Conservation (phyloP, 2,329 filamentous ascomycete species). For the Ceratocystis cubensis region DNA sequence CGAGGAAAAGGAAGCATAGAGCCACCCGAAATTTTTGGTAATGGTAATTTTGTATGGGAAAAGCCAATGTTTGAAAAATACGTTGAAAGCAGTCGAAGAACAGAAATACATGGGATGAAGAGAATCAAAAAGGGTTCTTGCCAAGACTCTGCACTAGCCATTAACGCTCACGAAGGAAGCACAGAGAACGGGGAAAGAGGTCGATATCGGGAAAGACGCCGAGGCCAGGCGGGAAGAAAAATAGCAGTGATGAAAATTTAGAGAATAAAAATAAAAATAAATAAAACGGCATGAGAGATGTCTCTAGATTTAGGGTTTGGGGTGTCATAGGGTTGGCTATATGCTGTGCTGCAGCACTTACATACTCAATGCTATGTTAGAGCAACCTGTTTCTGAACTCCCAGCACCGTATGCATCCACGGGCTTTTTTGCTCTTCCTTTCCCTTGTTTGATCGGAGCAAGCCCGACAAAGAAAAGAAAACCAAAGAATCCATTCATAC, state of each 20-base stretch:
- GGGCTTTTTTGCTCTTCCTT: too few relatives aligned
- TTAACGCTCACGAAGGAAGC: background rate
- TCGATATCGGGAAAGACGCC: background rate
- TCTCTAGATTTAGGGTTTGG: too few relatives aligned
- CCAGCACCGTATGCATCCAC: too few relatives aligned
- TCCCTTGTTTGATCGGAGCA: too few relatives aligned
- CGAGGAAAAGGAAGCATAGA: background rate
- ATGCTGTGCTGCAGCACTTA: too few relatives aligned
- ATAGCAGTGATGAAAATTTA: background rate
- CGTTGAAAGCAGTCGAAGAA: background rate
- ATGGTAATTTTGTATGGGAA: background rate
- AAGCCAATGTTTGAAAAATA: too few relatives aligned
- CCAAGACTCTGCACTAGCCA: conserved; percentile 2
- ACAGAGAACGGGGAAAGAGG: conserved; percentile 8
- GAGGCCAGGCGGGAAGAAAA: background rate
- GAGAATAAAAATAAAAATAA: too few relatives aligned
- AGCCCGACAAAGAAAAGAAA: background rate
- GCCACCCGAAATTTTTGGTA: background rate
- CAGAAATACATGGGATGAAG: conserved; percentile 11
- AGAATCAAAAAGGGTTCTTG: background rate
- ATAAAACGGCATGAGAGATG: too few relatives aligned
- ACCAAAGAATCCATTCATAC: background rate
- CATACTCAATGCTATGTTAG: too few relatives aligned
- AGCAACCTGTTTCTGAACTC: too few relatives aligned
- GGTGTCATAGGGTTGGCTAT: too few relatives aligned